A percentile compares a stretch with the other conserved stretches of the same genome.
phyloP scores from a whole-genome alignment of 805 yeast genomes.

The Candida methanosorbosa region DNA sequence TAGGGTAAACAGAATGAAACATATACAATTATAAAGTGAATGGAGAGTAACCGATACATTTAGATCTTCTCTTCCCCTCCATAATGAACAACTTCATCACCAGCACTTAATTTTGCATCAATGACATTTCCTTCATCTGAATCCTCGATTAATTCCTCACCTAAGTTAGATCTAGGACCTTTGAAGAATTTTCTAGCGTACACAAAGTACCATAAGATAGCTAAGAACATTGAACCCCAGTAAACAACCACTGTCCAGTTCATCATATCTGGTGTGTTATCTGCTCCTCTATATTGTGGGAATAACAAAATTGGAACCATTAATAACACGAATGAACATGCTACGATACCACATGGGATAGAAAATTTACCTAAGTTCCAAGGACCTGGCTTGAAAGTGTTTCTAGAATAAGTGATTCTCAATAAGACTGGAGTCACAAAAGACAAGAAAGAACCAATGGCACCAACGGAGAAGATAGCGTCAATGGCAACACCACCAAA shows the following conservation, averaged over 20 bases:
- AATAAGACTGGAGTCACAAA: conserved; percentile 57
- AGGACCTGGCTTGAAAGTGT: conserved; percentile 53
- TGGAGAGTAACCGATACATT: background rate
- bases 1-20: no score
- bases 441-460: conserved; percentile 59
- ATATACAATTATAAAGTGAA: no score
- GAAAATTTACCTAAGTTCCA: conserved; percentile 53
- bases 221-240: conserved; percentile 49
- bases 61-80: background rate
- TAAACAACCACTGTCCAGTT: conserved; percentile 60
- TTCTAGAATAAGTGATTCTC: conserved; percentile 45
- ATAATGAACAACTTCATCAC: conserved; percentile 7
- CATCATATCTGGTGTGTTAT: conserved; percentile 33
- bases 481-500: conserved; percentile 60
- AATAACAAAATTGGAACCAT: conserved; percentile 57
- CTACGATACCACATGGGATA: conserved; percentile 37
- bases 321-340: conserved; percentile 39
- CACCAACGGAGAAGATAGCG: conserved; percentile 68
- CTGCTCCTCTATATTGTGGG: conserved; percentile 37
- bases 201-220: conserved; percentile 39
- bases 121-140: conserved; percentile 13
- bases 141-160: conserved; percentile 22
- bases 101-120: conserved; percentile 10
- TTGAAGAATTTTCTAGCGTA: conserved; percentile 52
- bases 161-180: conserved; percentile 52